Percentiles rank a stretch among this genome's conserved stretches.
Conservation (phyloP, 2,329 filamentous ascomycete genomes). For the Pseudogymnoascus sp. region DNA sequence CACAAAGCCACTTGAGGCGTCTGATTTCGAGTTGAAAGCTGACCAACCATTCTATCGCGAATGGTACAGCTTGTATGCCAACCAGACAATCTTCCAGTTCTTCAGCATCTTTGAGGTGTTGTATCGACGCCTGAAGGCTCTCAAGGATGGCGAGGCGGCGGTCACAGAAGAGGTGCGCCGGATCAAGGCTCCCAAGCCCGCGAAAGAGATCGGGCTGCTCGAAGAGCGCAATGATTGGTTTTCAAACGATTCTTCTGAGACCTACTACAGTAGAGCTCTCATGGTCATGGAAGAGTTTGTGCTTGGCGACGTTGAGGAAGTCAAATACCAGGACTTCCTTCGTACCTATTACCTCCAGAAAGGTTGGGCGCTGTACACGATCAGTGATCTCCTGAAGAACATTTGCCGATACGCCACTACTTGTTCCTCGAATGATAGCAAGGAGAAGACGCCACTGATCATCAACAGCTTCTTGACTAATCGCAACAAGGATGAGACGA, state of each 20-base stretch:
- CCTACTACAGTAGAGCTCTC: conserved; percentile 79
- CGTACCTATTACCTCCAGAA: conserved; percentile 84
- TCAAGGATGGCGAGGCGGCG: conserved; percentile 69
- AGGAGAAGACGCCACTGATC: conserved; percentile 89
- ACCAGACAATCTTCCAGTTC: conserved; percentile 88
- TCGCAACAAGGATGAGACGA: conserved; percentile 74
- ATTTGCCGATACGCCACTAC: conserved; percentile 71
- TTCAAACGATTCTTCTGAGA: conserved; percentile 47
- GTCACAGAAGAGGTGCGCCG: conserved; percentile 67
- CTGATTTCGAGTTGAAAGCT: conserved; percentile 56
- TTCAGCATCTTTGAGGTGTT: conserved; percentile 88
- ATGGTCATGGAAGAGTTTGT: conserved; percentile 82
- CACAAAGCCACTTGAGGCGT: conserved; percentile 46
- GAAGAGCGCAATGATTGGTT: conserved; percentile 76
- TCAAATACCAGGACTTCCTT: conserved; percentile 78
- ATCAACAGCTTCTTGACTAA: conserved; percentile 78
- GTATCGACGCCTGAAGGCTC: conserved; percentile 71
- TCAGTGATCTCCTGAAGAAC: conserved; percentile 78
- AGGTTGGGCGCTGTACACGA: conserved; percentile 88
- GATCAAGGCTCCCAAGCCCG: conserved; percentile 67
- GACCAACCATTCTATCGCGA: conserved; percentile 75
- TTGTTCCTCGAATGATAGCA: conserved; percentile 78
- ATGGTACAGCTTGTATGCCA: conserved; percentile 84
- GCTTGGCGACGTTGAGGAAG: conserved; percentile 70
- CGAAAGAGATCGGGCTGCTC: conserved; percentile 72